Percentiles rank a stretch among this genome's conserved stretches.
phyloP scores from a whole-genome alignment of 495 filamentous ascomycete genomes.

The Penicillium canescens region DNA sequence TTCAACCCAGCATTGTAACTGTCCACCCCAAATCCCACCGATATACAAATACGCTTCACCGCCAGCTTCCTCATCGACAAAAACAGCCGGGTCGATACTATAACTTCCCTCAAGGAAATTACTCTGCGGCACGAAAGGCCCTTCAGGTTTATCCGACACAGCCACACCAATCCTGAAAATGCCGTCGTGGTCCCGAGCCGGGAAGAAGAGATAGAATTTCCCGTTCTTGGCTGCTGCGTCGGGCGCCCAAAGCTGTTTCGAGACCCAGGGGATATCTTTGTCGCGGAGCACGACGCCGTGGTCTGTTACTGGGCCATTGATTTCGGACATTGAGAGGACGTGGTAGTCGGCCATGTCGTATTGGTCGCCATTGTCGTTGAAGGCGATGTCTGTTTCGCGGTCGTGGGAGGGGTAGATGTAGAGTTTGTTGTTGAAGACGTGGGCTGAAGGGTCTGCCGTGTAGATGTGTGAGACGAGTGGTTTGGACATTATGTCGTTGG shows the following conservation, averaged over 20 bases:
- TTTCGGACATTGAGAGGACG: slow-evolving; percentile 47
- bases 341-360: slow-evolving; percentile 70
- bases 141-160: slow-evolving; percentile 40
- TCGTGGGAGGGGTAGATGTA: slow-evolving; percentile 56
- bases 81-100: slow-evolving; percentile 51
- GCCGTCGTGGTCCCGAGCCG: slow-evolving; percentile 45
- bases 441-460: slow-evolving; percentile 57
- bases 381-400: slow-evolving; percentile 43
- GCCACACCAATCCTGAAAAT: slow-evolving; percentile 64
- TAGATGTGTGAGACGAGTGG: slow-evolving; percentile 66
- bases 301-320: slow-evolving; percentile 41
- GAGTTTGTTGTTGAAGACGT: slow-evolving; percentile 47
- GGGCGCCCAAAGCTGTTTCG: slow-evolving; percentile 49
- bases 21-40: slow-evolving; percentile 68
- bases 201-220: slow-evolving; percentile 53
- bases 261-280: slow-evolving; percentile 46
- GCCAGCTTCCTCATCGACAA: slow-evolving; percentile 44
- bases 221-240: slow-evolving; percentile 45
- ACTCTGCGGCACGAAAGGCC: slow-evolving; percentile 45
- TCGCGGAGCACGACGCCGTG: slow-evolving; percentile 42
- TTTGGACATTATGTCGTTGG: slow-evolving; percentile 13
- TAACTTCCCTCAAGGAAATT: slow-evolving; percentile 39
- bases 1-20: slow-evolving; percentile 56
- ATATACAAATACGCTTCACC: slow-evolving; percentile 53
- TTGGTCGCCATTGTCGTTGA: slow-evolving; percentile 81